Conservation (phyloP, 768 basidiomycete genomes). For the Suillus bovinus region DNA sequence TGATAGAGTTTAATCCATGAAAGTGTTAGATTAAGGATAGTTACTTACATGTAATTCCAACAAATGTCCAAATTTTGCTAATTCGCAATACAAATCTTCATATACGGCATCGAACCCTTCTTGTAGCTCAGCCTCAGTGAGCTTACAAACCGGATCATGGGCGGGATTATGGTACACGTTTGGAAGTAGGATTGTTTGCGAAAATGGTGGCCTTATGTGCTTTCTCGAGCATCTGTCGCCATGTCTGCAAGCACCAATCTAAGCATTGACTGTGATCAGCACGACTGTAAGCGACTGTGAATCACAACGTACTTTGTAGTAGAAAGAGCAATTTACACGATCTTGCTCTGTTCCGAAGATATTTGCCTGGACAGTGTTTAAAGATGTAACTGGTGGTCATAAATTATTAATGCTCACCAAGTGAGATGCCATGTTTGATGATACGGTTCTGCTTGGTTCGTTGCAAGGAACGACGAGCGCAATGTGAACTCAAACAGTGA, state of each 20-base stretch:
- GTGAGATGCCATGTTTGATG: conserved; percentile 63
- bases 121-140: conserved; percentile 85
- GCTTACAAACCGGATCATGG: conserved; percentile 87
- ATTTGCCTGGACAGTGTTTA: conserved; percentile 61
- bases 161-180: conserved; percentile 99
- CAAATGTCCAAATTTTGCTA: conserved; percentile 93
- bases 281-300: background rate
- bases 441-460: conserved; percentile 1
- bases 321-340: conserved; percentile 98
- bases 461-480: conserved; percentile 7
- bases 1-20: conserved; percentile 25
- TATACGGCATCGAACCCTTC: conserved; percentile 94
- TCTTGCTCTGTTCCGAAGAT: conserved; percentile 96
- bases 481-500: conserved; percentile 8
- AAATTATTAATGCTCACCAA: conserved; percentile 48
- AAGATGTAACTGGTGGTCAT: background rate
- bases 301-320: conserved; percentile 74
- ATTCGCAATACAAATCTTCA: conserved; percentile 92
- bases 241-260: conserved; percentile 99
- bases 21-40: background rate
- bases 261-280: conserved; percentile 9
- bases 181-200: conserved; percentile 93
- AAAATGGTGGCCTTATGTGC: conserved; percentile 97
- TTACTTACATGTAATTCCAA: conserved; percentile 86
- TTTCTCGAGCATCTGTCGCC: conserved; percentile 98